Conservation (phyloP, 192 early-diverging fungal genomes). For the Coemansia sp. region DNA sequence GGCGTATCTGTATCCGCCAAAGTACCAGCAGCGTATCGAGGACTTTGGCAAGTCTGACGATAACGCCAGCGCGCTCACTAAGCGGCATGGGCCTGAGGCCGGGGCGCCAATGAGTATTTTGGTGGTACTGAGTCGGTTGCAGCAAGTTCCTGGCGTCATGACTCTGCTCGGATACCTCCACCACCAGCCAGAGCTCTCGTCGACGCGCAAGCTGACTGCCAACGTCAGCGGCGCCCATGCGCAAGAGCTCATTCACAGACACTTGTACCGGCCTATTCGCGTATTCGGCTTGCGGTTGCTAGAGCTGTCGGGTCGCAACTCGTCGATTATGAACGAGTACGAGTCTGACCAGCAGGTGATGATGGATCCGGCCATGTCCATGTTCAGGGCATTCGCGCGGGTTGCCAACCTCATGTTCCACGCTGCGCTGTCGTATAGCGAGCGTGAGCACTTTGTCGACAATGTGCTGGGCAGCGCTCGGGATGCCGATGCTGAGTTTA, state of each 20-base stretch:
- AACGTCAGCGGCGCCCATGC: conserved; percentile 12
- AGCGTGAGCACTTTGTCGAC: conserved; percentile 70
- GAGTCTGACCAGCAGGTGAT: conserved; percentile 66
- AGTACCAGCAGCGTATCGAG: conserved; percentile 60
- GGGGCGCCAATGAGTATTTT: conserved; percentile 56
- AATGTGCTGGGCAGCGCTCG: conserved; percentile 64
- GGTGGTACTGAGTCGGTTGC: conserved; percentile 66
- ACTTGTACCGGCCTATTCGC: conserved; percentile 29
- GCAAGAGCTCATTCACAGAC: conserved; percentile 17
- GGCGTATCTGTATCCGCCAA: conserved; percentile 71
- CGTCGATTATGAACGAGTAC: conserved; percentile 77
- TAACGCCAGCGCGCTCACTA: conserved; percentile 25
- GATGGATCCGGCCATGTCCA: conserved; percentile 77
- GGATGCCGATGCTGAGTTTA: conserved; percentile 63
- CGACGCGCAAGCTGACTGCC: conserved; percentile 20
- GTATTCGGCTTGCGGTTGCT: conserved; percentile 79
- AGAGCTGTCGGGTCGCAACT: conserved; percentile 79
- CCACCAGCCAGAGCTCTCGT: conserved; percentile 30
- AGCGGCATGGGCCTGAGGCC: conserved; percentile 24
- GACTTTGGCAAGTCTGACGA: conserved; percentile 27
- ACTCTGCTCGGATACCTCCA: conserved; percentile 65
- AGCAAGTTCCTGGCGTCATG: conserved; percentile 75
- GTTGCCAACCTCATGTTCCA: conserved; percentile 70
- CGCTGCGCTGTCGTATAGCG: conserved; percentile 64
- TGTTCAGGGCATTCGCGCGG: conserved; percentile 82